Base-by-base conservation (phyloP, 441 rosid genomes). In the Erodium texanum region DNA sequence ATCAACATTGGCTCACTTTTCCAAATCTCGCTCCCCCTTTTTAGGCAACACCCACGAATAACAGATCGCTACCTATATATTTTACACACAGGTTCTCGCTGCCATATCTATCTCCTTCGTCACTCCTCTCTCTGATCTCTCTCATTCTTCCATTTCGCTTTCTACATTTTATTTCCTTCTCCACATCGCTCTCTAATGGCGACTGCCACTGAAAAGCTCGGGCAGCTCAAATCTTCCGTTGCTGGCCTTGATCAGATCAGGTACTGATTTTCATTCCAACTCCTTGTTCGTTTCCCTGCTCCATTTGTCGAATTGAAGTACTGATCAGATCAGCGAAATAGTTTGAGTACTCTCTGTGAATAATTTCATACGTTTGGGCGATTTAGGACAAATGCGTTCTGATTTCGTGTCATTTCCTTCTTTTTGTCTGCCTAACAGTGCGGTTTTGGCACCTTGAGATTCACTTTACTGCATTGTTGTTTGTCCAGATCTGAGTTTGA, bases 161-260 rank as follows among this genome's bases (percentile, higher is more conserved):
- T 27, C 29, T 1, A 27, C 4, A 27, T 27, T 27, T 27, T 4
- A 1, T 27, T 27, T 4, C 29, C 4, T 27, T 4, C 4, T 27
- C 29, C 4, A 4, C 29, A 27, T 27, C 4, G 29, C 29, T 27
- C 29, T 27, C 29, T 4, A 27, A 27, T 27, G 29, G 29, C 29
- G 29, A 27, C 29, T 27, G 29, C 29, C 29, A 27, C 29, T 4
- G 29, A 27, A 4, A 27, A 27, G 29, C 29, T 27, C 29, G 4
- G 2, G 29, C 29, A 27, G 29, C 29, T 27, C 29, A 27, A 27
- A 27, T 27, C 29, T 27, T 27, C 90, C 22, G 86, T 81, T 56
- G 81, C 89, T 59, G 87, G 82, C 72, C 96, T 92, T 24, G 65
- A 69, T 68, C 90, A 86, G 36, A 88, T 90, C 86, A 92, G 96